Percentiles rank a stretch among this genome's conserved stretches.
These are phyloP conservation scores for Arthrinium puccinioides DNA, from an alignment of 2,329 filamentous ascomycete genomes.

Conservation along the genomic window DNA sequence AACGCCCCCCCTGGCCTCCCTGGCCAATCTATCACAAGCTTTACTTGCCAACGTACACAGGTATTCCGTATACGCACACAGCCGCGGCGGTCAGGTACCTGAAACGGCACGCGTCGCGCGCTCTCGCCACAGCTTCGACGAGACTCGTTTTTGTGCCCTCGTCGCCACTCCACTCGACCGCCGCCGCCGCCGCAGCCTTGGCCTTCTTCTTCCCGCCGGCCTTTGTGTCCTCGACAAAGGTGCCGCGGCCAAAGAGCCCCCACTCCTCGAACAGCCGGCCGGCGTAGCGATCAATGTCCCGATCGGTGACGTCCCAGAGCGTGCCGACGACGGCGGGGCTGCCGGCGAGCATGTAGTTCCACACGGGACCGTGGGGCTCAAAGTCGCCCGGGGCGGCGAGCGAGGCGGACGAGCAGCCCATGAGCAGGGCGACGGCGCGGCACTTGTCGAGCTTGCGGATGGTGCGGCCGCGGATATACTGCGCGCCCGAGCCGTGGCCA, in stretches of 20 bases:
- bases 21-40: no score
- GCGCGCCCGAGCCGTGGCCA: slow-evolving; percentile 88
- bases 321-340: slow-evolving; percentile 83
- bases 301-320: slow-evolving; percentile 96
- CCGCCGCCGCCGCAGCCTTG: slow-evolving; percentile 22
- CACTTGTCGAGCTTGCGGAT: slow-evolving; percentile 73
- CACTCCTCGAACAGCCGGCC: slow-evolving; percentile 73
- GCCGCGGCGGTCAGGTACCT: slow-evolving; percentile 90
- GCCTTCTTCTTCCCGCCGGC: slow-evolving; percentile 18
- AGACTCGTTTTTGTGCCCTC: slow-evolving; percentile 40
- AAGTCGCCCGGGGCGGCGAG: slow-evolving; percentile 78
- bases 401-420: slow-evolving; percentile 87
- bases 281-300: slow-evolving; percentile 92
- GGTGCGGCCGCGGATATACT: slow-evolving; percentile 83
- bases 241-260: slow-evolving; percentile 59
- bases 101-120: slow-evolving; percentile 74
- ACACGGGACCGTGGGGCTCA: slow-evolving; percentile 82
- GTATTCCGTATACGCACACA: slow-evolving; percentile 90
- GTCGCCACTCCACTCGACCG: slow-evolving; percentile 13
- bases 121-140: slow-evolving; percentile 73
- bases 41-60: slow-evolving; percentile 62
- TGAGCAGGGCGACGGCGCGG: slow-evolving; percentile 72
- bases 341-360: slow-evolving; percentile 87
- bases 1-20: no score
- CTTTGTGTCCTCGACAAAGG: slow-evolving; percentile 29